phyloP scores from a whole-genome alignment of 371 early-diverging fungal genomes.

The Lichtheimia ornata region DNA sequence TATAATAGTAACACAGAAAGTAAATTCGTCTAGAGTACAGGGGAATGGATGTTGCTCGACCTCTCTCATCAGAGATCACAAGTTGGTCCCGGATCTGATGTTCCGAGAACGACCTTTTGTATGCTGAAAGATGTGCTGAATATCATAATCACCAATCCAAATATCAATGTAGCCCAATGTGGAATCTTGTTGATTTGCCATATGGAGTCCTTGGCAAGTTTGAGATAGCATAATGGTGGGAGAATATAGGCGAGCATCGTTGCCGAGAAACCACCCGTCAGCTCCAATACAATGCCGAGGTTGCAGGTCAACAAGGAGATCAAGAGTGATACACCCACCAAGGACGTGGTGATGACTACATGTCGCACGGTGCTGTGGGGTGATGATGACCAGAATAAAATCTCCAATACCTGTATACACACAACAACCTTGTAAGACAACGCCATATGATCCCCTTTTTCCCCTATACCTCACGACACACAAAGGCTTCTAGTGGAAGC shows the following conservation, averaged over 20 bases:
- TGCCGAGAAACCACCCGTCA: constrained; percentile 80
- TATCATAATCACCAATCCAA: constrained; percentile 69
- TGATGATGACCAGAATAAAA: constrained; percentile 54
- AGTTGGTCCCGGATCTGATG: constrained; percentile 1
- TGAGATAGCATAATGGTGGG: constrained; percentile 71
- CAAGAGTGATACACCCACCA: constrained; percentile 55
- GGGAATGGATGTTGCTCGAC: no score
- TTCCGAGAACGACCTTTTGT: constrained; percentile 28
- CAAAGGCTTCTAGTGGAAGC: constrained; percentile 75
- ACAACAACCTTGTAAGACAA: not conserved
- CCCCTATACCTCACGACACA: constrained; percentile 70
- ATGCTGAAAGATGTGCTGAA: constrained; percentile 63
- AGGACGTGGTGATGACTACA: constrained; percentile 58
- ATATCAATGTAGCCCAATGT: constrained; percentile 61
- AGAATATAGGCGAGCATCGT: constrained; percentile 80
- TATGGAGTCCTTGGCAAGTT: constrained; percentile 57
- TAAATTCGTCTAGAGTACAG: no score
- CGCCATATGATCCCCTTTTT: not conserved
- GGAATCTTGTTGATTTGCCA: constrained; percentile 57
- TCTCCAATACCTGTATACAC: constrained; percentile 57
- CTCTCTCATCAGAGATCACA: constrained; percentile 12
- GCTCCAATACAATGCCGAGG: constrained; percentile 74
- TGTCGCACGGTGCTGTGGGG: constrained; percentile 58
- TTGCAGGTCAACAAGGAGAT: constrained; percentile 71
- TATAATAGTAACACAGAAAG: no score